Evolutionary conservation across 2,329 filamentous ascomycete genomes (phyloP).

Genomic region (Fusarium temperatum): DNA sequence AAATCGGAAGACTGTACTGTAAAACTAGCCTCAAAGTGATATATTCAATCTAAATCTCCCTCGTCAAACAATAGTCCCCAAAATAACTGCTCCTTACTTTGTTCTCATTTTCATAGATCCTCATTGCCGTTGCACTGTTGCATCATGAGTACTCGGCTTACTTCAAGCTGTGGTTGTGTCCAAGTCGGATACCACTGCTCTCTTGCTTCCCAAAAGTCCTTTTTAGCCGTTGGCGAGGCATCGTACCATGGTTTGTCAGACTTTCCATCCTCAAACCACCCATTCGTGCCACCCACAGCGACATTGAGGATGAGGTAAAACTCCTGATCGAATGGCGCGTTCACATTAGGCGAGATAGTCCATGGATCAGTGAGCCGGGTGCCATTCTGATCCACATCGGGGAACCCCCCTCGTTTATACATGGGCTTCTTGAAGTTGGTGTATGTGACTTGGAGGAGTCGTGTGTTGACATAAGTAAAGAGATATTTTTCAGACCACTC

Average conservation of each 20-base stretch:
- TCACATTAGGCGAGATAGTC: slow-evolving; percentile 65
- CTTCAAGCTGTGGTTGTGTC: slow-evolving; percentile 72
- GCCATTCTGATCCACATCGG: slow-evolving; percentile 70
- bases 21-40: neutral
- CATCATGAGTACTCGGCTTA: slow-evolving; percentile 76
- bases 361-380: slow-evolving; percentile 71
- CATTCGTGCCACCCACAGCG: slow-evolving; percentile 80
- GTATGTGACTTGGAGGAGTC: slow-evolving; percentile 82
- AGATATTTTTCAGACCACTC: slow-evolving; percentile 91
- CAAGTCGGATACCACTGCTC: slow-evolving; percentile 76
- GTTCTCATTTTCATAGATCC: slow-evolving; percentile 41
- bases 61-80: neutral
- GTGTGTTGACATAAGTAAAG: slow-evolving; percentile 85
- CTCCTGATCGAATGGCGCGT: slow-evolving; percentile 77
- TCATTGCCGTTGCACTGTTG: slow-evolving; percentile 73
- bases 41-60: neutral
- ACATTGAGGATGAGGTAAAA: slow-evolving; percentile 83
- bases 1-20: neutral
- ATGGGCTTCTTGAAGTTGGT: slow-evolving; percentile 75
- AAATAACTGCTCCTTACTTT: neutral
- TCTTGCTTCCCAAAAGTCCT: slow-evolving; percentile 79
- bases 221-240: slow-evolving; percentile 69
- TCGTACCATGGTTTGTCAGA: slow-evolving; percentile 84
- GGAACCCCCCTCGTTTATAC: slow-evolving; percentile 75
- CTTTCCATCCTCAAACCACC: slow-evolving; percentile 81